Base-by-base conservation (phyloP, 345 rosid species). In the Turritis glabra region DNA sequence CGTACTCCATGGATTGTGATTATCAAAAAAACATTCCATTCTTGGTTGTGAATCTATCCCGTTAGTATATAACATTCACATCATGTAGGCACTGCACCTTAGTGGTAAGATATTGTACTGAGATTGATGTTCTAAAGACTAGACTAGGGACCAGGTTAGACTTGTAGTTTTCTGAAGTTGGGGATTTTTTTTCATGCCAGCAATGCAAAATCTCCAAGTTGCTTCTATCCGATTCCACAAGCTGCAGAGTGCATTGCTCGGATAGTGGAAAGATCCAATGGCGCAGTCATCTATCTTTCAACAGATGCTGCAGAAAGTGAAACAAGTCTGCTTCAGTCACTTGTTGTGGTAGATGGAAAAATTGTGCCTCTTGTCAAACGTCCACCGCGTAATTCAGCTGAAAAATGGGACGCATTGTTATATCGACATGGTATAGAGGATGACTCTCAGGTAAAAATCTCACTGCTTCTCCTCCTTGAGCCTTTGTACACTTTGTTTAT, bases 271-370 rank as follows among this genome's bases (percentile, higher is more conserved):
- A 88, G 80, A 75, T 82, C 88, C 59, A 82, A 80, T 68, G 74
- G 84, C 12, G 89, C 85, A 22, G 96, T 88, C 1, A 79, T 90
- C 57, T 93, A 93, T 71, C 97, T 93, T 71, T 93, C 97, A 64
- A 90, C 97, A 3, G 98, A 90, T 84, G 98, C 98, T 18, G 98
- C 98, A 37, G 92, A 83, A 46, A 89, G 97, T 61, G 98, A 93
- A 84, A 90, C 93, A 56, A 77, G 83, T 74, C 76, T 93, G 80
- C 82, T 93, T 78, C 96, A 85, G 76, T 89, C 96, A 3, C 83
- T 93, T 25, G 68, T 93, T 69, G 79, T 81, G 53, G 66, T 74
- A 14, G 48, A 89, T 73, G 93, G 97, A 46, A 89, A 84, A 82
- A 74, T 79, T 18, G 80, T 93, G 38, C 93, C 97, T 7, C 88